These are phyloP conservation scores for Lizonia empirigonia DNA, from an alignment of 2,329 filamentous ascomycete species.

Conservation along the genomic window DNA sequence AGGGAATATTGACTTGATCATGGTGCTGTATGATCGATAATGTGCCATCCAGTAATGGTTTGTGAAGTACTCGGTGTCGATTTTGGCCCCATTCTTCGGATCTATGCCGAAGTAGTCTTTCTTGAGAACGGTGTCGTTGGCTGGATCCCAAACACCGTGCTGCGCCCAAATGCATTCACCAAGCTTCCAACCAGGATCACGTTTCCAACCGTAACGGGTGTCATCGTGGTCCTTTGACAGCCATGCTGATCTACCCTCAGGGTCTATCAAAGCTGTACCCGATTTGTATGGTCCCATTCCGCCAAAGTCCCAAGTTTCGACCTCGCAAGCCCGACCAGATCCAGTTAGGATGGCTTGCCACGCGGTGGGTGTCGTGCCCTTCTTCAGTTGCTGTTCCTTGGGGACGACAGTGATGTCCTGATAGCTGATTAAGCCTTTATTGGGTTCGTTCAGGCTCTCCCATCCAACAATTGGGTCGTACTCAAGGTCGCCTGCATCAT, in stretches of 20 bases:
- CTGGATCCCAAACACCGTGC: slow-evolving; percentile 91
- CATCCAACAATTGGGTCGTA: slow-evolving; percentile 89
- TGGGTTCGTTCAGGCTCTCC: slow-evolving; percentile 96
- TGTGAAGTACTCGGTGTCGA: slow-evolving; percentile 86
- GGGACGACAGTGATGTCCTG: slow-evolving; percentile 82
- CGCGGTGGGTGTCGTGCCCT: slow-evolving; percentile 89
- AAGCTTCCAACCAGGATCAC: slow-evolving; percentile 85
- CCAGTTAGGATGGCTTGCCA: slow-evolving; percentile 93
- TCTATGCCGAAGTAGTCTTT: slow-evolving; percentile 89
- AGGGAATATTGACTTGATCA: slow-evolving; percentile 76
- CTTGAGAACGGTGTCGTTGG: slow-evolving; percentile 74
- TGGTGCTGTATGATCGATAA: slow-evolving; percentile 76
- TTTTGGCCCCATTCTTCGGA: slow-evolving; percentile 71
- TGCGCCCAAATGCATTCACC: slow-evolving; percentile 98
- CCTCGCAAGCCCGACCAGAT: slow-evolving; percentile 87
- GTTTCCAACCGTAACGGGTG: slow-evolving; percentile 84
- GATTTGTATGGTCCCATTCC: slow-evolving; percentile 90
- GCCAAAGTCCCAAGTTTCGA: slow-evolving; percentile 92
- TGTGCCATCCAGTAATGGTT: slow-evolving; percentile 91
- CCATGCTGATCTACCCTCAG: slow-evolving; percentile 85
- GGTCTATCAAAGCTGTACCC: slow-evolving; percentile 81
- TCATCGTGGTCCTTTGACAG: slow-evolving; percentile 83
- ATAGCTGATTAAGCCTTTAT: slow-evolving; percentile 83
- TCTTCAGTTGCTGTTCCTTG: slow-evolving; percentile 85
- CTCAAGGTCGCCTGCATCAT: slow-evolving; percentile 87